These are phyloP conservation scores for Hansenula lynferdii DNA, from an alignment of 1,139 yeast species.

Conservation along the genomic window DNA sequence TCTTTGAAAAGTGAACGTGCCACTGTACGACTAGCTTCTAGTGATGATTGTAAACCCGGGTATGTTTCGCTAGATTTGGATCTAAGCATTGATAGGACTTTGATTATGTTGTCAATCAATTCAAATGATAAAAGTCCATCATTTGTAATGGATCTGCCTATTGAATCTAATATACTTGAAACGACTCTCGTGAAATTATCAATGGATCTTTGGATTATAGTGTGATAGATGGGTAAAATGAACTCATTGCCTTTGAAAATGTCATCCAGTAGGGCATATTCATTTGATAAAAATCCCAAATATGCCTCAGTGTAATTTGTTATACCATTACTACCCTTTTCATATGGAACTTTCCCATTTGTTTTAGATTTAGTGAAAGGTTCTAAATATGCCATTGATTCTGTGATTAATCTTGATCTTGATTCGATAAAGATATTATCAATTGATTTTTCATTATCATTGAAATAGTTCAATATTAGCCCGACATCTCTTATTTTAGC, in stretches of 20 bases:
- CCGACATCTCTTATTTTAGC: conserved; percentile 35
- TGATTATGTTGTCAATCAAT: conserved; percentile 33
- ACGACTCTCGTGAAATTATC: conserved; percentile 31
- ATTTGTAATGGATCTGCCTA: conserved; percentile 30
- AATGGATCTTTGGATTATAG: conserved; percentile 30
- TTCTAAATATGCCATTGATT: conserved; percentile 37
- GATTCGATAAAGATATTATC: conserved; percentile 41
- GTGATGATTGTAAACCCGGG: conserved; percentile 9
- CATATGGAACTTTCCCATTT: conserved; percentile 45
- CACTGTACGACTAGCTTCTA: conserved; percentile 23
- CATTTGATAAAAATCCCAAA: conserved; percentile 43
- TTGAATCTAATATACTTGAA: conserved; percentile 29
- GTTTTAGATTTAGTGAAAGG: conserved; percentile 41
- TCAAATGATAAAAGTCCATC: conserved; percentile 42
- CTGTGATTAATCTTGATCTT: conserved; percentile 40
- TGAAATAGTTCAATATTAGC: conserved; percentile 42
- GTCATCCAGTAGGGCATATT: conserved; percentile 39
- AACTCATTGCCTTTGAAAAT: conserved; percentile 31
- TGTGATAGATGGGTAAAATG: conserved; percentile 35
- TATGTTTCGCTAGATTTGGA: conserved; percentile 15
- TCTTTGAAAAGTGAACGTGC: conserved; percentile 50
- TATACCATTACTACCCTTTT: conserved; percentile 60
- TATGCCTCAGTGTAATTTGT: conserved; percentile 50
- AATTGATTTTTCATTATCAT: conserved; percentile 32
- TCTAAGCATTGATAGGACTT: conserved; percentile 23